Percentiles rank a stretch among this genome's conserved stretches.
These are phyloP conservation scores for Trypanosomatidae sp. DNA, from an alignment of 208 protist species.

Conservation along the genomic window DNA sequence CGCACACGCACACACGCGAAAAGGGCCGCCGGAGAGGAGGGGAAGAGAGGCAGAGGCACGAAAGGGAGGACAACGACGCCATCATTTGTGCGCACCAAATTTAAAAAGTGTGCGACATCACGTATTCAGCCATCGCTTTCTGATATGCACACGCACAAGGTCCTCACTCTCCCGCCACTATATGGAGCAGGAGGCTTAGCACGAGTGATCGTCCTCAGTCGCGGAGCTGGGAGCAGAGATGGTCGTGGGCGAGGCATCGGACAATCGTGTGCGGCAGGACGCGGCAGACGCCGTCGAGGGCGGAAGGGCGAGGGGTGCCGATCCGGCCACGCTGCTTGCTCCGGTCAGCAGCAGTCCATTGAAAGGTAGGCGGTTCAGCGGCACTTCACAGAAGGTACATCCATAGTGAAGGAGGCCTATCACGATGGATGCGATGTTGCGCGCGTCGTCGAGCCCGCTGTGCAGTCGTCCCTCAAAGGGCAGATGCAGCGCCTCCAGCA, in stretches of 20 bases:
- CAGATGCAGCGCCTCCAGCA: conserved; percentile 81
- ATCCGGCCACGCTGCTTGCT: conserved; percentile 1
- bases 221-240: conserved; percentile 19
- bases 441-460: conserved; percentile 85
- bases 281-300: conserved; percentile 26
- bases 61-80: conserved; percentile 5
- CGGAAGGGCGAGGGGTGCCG: conserved; percentile 27
- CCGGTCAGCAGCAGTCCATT: conserved; percentile 17
- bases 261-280: conserved; percentile 1
- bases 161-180: background rate
- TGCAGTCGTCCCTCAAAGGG: conserved; percentile 82
- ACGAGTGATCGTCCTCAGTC: conserved; percentile 19
- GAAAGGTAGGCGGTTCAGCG: conserved; percentile 45
- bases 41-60: background rate
- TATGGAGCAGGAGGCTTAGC: background rate
- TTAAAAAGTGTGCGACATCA: background rate
- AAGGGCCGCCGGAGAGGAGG: background rate
- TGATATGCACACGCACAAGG: background rate
- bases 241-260: conserved; percentile 2
- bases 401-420: conserved; percentile 78
- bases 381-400: conserved; percentile 74
- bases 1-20: background rate
- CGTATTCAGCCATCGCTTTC: background rate
- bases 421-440: conserved; percentile 87
- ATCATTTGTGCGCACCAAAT: background rate